Percentiles rank a stretch among this genome's conserved stretches.
phyloP scores from a whole-genome alignment of 441 rosid species.

The Gossypium davidsonii region DNA sequence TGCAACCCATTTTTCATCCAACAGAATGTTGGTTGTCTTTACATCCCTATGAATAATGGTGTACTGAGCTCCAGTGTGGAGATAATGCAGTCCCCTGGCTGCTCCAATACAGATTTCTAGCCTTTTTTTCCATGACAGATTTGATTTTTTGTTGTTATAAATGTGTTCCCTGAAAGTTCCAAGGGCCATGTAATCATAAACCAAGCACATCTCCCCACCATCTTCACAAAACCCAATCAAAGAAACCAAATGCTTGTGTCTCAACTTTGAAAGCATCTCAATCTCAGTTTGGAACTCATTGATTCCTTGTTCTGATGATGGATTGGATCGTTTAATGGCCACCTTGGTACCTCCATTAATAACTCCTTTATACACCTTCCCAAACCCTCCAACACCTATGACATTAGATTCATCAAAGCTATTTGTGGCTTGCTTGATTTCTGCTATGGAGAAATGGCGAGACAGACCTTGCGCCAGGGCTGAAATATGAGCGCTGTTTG shows the following conservation, averaged over 20 bases:
- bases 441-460: constrained; percentile 47
- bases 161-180: constrained; percentile 67
- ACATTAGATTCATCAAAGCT: constrained; percentile 55
- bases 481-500: constrained; percentile 45
- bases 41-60: constrained; percentile 79
- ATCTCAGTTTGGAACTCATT: constrained; percentile 64
- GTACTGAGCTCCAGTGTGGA: constrained; percentile 71
- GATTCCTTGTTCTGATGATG: constrained; percentile 69
- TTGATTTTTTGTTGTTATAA: constrained; percentile 46
- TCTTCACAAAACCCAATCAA: constrained; percentile 75
- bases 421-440: constrained; percentile 51
- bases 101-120: constrained; percentile 64
- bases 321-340: constrained; percentile 66
- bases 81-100: constrained; percentile 69
- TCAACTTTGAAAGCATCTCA: constrained; percentile 62
- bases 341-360: constrained; percentile 42
- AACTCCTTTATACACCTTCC: constrained; percentile 67
- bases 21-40: constrained; percentile 64
- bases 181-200: constrained; percentile 65
- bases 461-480: constrained; percentile 58
- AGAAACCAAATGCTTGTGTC: constrained; percentile 76
- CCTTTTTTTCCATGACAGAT: constrained; percentile 54
- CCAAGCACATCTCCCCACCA: constrained; percentile 61
- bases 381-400: constrained; percentile 72
- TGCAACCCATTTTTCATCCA: constrained; percentile 67